Percentiles rank a stretch among this genome's conserved stretches.
phyloP scores from a whole-genome alignment of 768 basidiomycete species.

The Suillus variegatus region DNA sequence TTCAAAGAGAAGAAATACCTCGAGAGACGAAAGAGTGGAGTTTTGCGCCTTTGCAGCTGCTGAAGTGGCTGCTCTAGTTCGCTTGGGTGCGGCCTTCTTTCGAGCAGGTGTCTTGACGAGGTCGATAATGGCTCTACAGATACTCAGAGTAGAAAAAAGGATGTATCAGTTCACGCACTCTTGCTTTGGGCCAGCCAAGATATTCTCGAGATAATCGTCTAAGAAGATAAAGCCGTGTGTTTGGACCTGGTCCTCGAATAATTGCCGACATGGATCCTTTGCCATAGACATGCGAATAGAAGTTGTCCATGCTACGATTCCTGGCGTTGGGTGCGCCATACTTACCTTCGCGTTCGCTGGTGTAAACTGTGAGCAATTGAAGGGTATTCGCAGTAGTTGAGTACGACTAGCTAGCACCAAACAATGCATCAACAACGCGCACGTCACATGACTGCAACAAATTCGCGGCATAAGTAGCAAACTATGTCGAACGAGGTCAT shows the following conservation, averaged over 20 bases:
- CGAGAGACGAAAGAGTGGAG: conserved; percentile 41
- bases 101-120: conserved; percentile 84
- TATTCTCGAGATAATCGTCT: conserved; percentile 73
- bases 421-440: conserved; percentile 29
- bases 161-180: conserved; percentile 46
- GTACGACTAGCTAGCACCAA: conserved; percentile 12
- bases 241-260: conserved; percentile 74
- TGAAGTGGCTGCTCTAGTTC: conserved; percentile 44
- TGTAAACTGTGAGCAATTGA: not conserved
- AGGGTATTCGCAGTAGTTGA: conserved; percentile 5
- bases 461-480: not conserved
- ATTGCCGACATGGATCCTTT: conserved; percentile 68
- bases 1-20: conserved; percentile 38
- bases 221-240: conserved; percentile 78
- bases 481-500: too few relatives aligned
- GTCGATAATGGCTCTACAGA: conserved; percentile 66
- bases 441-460: conserved; percentile 27
- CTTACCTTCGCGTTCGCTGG: conserved; percentile 9
- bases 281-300: conserved; percentile 67
- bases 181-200: conserved; percentile 63
- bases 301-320: conserved; percentile 71
- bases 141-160: conserved; percentile 6
- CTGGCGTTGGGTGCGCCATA: conserved; percentile 26
- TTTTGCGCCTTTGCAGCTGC: conserved; percentile 47
- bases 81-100: conserved; percentile 57